Evolutionary conservation across 306 rosid species (phyloP), one percentile per base, ranked within the genome.

Genomic region (Lathyrus oleraceus): DNA sequence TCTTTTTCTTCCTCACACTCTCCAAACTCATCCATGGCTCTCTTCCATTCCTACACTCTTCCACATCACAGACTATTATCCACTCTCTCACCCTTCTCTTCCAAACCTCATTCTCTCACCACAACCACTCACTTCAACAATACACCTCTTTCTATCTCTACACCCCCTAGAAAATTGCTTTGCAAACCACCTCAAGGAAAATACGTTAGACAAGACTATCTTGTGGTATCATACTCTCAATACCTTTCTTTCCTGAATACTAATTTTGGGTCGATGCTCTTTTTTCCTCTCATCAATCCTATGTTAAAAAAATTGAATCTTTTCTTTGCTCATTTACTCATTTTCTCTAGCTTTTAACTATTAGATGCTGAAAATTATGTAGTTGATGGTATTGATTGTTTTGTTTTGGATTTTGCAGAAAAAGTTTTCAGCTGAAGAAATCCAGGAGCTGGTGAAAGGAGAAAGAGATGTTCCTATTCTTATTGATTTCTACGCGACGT

Each of bases 381-480:
- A 59, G 25, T 8, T 59, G 49, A 45, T 6, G 13, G 0, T 35
- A 6, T 32, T 61, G 32, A 17, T 68, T 65, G 16, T 65, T 25
- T 25, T 77, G 28, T 74, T 59, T 64, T 82, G 75, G 71, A 67
- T 48, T 17, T 84, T 40, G 81, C 85, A 90, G 98, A 87, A 88
- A 81, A 94, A 94, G 73, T 67, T 80, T 65, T 84, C 99, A 32
- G 96, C 96, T 0, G 53, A 82, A 72, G 97, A 94, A 79, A 68
- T 94, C n/a, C 95, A 94, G 77, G 96, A 88, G 65, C 81, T 94
- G 67, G 89, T 94, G 11, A 94, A 88, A 84, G 96, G 97, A 36
- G 92, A 88, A 49, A 90, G 97, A 81, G 79, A 74, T 30, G 95
- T 90, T 2, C 98, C 97, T 49, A 84, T 94, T 76, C 76, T 94